These are phyloP conservation scores for Secale cereale DNA, from an alignment of 176 grass and related monocot species.

Conservation along the genomic window DNA sequence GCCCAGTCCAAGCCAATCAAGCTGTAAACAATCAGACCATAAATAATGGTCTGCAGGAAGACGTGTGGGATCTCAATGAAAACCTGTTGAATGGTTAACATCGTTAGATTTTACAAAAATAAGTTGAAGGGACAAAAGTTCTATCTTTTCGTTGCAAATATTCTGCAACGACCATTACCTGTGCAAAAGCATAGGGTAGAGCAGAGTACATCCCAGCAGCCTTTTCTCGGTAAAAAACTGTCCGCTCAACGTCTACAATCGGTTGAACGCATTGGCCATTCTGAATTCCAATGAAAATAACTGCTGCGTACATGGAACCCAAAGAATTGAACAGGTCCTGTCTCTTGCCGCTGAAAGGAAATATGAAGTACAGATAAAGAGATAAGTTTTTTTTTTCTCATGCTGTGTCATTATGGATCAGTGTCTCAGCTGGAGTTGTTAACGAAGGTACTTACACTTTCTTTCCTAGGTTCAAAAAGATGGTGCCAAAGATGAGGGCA, in stretches of 20 bases:
- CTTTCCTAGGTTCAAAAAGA: slow-evolving; percentile 76
- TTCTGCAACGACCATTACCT: slow-evolving; percentile 44
- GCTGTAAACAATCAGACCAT: slow-evolving; percentile 85
- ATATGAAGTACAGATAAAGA: not conserved
- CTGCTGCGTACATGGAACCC: slow-evolving; percentile 89
- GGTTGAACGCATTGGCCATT: slow-evolving; percentile 91
- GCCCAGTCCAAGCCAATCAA: slow-evolving; percentile 81
- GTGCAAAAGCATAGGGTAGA: slow-evolving; percentile 88
- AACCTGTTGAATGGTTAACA: slow-evolving; percentile 45
- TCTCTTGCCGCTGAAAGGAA: slow-evolving; percentile 43
- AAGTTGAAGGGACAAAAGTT: not conserved
- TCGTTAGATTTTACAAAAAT: not conserved
- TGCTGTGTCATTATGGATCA: not conserved
- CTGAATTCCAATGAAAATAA: slow-evolving; percentile 91
- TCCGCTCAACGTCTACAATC: slow-evolving; percentile 81
- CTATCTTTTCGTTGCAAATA: not conserved
- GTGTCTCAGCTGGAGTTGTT: not conserved
- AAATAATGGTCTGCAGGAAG: slow-evolving; percentile 79
- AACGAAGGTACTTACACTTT: slow-evolving; percentile 66
- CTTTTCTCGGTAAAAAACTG: slow-evolving; percentile 95
- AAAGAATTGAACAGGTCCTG: slow-evolving; percentile 79
- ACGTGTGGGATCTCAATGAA: slow-evolving; percentile 92
- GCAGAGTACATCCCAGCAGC: slow-evolving; percentile 95
- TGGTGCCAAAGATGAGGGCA: slow-evolving; percentile 81
- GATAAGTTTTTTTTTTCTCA: slow-evolving; percentile 30